phyloP scores from a whole-genome alignment of 345 rosid species.

The Populus ilicifolia region DNA sequence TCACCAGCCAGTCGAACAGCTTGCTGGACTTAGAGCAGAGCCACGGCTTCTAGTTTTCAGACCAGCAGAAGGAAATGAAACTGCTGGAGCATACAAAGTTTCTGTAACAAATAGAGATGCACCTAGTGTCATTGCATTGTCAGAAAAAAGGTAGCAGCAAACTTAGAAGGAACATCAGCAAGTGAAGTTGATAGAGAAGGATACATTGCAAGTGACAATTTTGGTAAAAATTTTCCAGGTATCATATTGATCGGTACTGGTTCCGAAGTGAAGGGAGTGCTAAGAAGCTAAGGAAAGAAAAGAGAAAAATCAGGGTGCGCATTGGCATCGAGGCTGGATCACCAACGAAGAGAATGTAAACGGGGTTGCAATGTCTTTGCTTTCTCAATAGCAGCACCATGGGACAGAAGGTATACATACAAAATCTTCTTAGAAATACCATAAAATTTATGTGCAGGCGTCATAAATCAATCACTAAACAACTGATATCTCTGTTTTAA shows the following conservation, averaged over 20 bases:
- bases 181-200: constrained; percentile 29
- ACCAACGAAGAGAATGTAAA: constrained; percentile 24
- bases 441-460: too few relatives aligned
- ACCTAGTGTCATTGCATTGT: constrained; percentile 30
- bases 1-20: constrained; percentile 41
- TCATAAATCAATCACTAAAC: too few relatives aligned
- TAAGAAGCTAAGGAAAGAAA: constrained; percentile 25
- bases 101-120: constrained; percentile 17
- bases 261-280: constrained; percentile 25
- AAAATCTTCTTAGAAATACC: not conserved
- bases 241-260: constrained; percentile 39
- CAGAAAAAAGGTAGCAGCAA: constrained; percentile 30
- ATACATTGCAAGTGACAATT: constrained; percentile 32
- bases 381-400: not conserved
- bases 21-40: constrained; percentile 35
- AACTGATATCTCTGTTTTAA: not conserved
- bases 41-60: constrained; percentile 31
- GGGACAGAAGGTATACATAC: too few relatives aligned
- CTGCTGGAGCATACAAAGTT: constrained; percentile 35
- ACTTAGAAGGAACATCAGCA: constrained; percentile 22
- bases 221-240: constrained; percentile 17
- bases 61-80: constrained; percentile 40
- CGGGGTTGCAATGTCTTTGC: constrained; percentile 21
- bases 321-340: constrained; percentile 38
- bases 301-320: constrained; percentile 29